Base-by-base conservation (phyloP, 2,329 filamentous ascomycete species). In the Colletotrichum ledebouriae region DNA sequence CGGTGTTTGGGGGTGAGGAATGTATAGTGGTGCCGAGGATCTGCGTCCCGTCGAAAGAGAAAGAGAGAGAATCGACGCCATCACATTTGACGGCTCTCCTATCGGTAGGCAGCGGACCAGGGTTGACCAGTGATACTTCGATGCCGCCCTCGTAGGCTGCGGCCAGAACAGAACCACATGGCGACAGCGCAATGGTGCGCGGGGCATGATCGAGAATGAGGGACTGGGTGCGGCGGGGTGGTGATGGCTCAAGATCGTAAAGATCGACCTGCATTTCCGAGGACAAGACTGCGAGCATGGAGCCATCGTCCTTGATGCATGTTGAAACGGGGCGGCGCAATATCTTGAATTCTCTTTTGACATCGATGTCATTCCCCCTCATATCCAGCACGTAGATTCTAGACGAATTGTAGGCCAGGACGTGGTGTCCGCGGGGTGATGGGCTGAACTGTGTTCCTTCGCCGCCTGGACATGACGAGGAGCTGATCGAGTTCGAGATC, bases 81-180 rank as follows among this genome's bases (percentile, higher is more conserved):
- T 92, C 90, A 74, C 92, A 95, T 74, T 94, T 93, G 65, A 95
- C 92, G 11, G 92, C 88, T 72, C 93, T 86, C 73, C 91, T 86
- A 72, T 94, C 91, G 0, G 88, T 92, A 12, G 87, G 78, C 33
- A 90, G 74, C 29, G 88, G 89, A 60, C 84, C 87, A 2, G 90
- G 83, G 55, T 87, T 88, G 44, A 97, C 82, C 5, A 93, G 92
- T 33, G 92, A 90, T 0, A 97, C 92, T 77, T 97, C 94, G 70
- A 97, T 94, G n/a, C 92, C 93, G 63, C 92, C 92, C 75, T 94
- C 90, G 78, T 94, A 97, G 7, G 94, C 94, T 15, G 93, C 91
- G 25, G 94, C 94, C 52, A 97, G 81, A 13, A 97, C 92, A 49
- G 90, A 89, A 25, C 93, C 93, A 71, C 91, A 92, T 1, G 94